These are phyloP conservation scores for Drechslera avenae DNA, from an alignment of 2,329 filamentous ascomycete genomes.

Conservation along the genomic window DNA sequence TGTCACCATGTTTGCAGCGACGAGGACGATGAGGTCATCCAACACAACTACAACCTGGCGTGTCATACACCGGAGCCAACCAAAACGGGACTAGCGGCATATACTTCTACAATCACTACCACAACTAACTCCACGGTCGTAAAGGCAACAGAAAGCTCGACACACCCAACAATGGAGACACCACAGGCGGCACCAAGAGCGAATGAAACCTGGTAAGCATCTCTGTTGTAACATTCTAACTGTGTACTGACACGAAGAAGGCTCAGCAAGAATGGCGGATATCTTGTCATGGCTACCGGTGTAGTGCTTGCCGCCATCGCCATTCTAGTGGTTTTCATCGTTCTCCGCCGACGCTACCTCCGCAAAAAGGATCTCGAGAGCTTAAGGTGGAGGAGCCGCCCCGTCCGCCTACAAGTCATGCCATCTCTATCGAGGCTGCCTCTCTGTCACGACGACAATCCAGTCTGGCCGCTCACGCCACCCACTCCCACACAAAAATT, in stretches of 20 bases:
- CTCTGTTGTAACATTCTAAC: background rate
- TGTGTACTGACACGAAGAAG: slow-evolving; percentile 50
- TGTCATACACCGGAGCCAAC: background rate
- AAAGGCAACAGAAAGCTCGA: background rate
- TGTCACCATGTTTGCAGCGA: slow-evolving; percentile 66
- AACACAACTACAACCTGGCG: slow-evolving; percentile 1
- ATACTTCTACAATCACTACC: background rate
- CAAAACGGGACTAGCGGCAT: background rate
- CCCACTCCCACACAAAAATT: no score
- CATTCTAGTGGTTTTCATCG: background rate
- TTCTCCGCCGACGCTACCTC: background rate
- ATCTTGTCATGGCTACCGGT: slow-evolving; percentile 81
- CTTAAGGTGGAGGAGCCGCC: background rate
- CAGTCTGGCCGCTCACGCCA: no score
- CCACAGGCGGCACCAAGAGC: slow-evolving; percentile 16
- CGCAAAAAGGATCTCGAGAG: background rate
- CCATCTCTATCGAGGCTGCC: background rate
- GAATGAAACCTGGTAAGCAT: slow-evolving; percentile 19
- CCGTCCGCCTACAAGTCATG: background rate
- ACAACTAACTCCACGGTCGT: background rate
- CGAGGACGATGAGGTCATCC: slow-evolving; percentile 58
- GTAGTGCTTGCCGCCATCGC: slow-evolving; percentile 70
- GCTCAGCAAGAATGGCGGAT: slow-evolving; percentile 73
- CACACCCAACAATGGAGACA: background rate
- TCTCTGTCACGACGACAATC: background rate